Evolutionary conservation across 371 early-diverging fungal species (phyloP).

Genomic region (Zychaea mexicana): DNA sequence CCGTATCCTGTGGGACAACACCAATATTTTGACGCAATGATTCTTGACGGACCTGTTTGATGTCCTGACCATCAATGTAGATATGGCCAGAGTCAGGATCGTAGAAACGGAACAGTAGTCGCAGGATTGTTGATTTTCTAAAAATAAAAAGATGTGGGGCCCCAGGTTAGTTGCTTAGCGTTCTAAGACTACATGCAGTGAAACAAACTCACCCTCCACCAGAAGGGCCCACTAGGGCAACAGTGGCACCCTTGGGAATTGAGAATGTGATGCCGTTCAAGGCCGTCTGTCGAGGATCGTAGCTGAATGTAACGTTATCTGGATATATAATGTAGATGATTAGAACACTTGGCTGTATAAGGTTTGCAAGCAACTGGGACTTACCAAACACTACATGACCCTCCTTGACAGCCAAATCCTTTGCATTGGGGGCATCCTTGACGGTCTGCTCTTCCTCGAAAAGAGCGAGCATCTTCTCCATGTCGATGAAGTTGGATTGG

Average conservation of each 20-base stretch:
- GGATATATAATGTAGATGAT: not conserved
- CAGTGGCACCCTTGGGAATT: constrained; percentile 79
- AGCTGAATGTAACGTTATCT: constrained; percentile 83
- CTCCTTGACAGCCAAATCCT: constrained; percentile 46
- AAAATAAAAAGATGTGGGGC: too few species aligned
- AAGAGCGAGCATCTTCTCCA: constrained; percentile 92
- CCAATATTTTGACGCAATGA: constrained; percentile 77
- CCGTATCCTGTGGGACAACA: constrained; percentile 89
- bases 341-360: not conserved
- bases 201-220: constrained; percentile 69
- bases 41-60: constrained; percentile 67
- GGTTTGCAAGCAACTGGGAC: not conserved
- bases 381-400: constrained; percentile 73
- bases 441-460: constrained; percentile 77
- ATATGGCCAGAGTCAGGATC: constrained; percentile 83
- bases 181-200: too few species aligned
- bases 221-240: constrained; percentile 89
- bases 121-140: constrained; percentile 84
- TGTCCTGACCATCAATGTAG: constrained; percentile 87
- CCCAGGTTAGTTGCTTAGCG: not conserved
- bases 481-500: constrained; percentile 87
- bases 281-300: constrained; percentile 66
- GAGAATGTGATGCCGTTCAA: constrained; percentile 79
- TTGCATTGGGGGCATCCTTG: constrained; percentile 59
- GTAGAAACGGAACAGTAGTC: constrained; percentile 91